Evolutionary conservation across 805 yeast genomes (phyloP), one percentile per base, ranked within the genome.

Genomic region (Naumovozyma dairenensis): DNA sequence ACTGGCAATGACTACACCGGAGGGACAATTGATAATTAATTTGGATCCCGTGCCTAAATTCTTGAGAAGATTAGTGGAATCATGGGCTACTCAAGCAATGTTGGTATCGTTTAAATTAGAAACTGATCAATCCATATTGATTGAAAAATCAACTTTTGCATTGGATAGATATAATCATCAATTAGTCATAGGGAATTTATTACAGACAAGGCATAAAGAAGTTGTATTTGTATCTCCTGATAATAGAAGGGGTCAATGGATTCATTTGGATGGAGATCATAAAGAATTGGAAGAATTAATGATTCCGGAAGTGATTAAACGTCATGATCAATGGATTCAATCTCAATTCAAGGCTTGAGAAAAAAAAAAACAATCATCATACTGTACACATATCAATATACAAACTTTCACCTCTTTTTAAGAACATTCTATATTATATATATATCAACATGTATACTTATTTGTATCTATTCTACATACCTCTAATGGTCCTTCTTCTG

Each of bases 31-130:
- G 29, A 72, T 80, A 6, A 83, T 92, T 8, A 81, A 86, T 46
- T 63, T 92, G 44, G 96, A 89, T 53, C 97, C 95, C 4, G 98
- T 92, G 3, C 98, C 98, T 14, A 92, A 92, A 53, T 89, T 92
- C 48, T 68, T 92, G 48, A 73, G 84, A 43, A 67, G 95, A 36
- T 63, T 92, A 40, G 96, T 87, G 2, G 93, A 84, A 43, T 71
- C 77, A 8, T 92, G 98, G 98, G 95, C 95, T 0, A 94, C 93
- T 2, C 73, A 77, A 9, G 93, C 96, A 1, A 82, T 86, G 94
- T 84, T 92, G 37, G 81, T 89, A 1, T 82, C 94, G 13, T 92
- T 92, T 63, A 92, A 92, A 57, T 69, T 92, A 33, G 98, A 92
- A 53, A 92, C 98, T 0, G 98, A 92, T 55, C 54, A 60, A 36